Evolutionary conservation across 192 early-diverging fungal genomes (phyloP).

Genomic region (Obelidium mucronatum): DNA sequence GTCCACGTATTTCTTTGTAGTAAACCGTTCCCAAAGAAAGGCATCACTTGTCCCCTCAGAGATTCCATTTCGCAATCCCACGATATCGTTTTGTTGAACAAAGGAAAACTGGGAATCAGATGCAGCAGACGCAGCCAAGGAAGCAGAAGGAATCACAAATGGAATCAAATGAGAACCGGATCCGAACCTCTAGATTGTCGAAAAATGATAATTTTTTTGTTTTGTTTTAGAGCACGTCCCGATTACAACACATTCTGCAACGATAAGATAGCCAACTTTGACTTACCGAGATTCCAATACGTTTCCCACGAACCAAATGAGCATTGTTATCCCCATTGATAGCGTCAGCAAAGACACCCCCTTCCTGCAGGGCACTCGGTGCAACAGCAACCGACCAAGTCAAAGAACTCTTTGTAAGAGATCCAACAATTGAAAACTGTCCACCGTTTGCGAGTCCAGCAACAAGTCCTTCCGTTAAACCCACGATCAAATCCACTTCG

Average conservation of each 20-base stretch:
- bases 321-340: constrained; percentile 50
- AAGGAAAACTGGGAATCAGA: constrained; percentile 59
- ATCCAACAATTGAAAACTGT: constrained; percentile 74
- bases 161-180: constrained; percentile 76
- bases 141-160: constrained; percentile 42
- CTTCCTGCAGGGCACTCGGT: constrained; percentile 18
- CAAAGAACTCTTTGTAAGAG: constrained; percentile 78
- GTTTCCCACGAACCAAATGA: constrained; percentile 21
- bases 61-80: constrained; percentile 74
- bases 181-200: constrained; percentile 71
- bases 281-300: constrained; percentile 33
- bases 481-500: constrained; percentile 82
- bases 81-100: constrained; percentile 75
- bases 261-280: background rate
- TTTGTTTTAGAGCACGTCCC: background rate
- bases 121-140: constrained; percentile 61
- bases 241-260: background rate
- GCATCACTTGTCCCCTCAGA: constrained; percentile 69
- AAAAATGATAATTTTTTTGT: too few species aligned
- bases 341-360: background rate
- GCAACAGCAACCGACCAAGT: constrained; percentile 55
- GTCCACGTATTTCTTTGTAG: constrained; percentile 85
- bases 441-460: constrained; percentile 54
- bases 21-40: constrained; percentile 92
- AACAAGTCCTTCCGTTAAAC: constrained; percentile 86